phyloP scores from a whole-genome alignment of 495 filamentous ascomycete genomes.

The Lichina pygmaea region DNA sequence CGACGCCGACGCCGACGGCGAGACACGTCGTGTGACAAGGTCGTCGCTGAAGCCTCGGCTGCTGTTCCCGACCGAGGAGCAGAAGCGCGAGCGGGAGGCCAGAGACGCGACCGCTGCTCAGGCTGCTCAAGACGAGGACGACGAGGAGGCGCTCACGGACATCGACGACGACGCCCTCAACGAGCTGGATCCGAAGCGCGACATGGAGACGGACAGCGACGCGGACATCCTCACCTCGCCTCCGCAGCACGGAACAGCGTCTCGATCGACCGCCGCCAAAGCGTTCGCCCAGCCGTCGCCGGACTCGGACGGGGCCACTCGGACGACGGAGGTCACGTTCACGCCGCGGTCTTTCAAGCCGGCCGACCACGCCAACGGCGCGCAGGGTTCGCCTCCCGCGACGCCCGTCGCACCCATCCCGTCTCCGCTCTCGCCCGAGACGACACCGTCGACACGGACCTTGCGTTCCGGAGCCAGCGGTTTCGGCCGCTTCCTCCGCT shows the following conservation, averaged over 20 bases:
- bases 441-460: not conserved
- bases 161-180: conserved; percentile 18
- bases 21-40: conserved; percentile 32
- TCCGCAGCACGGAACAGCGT: too few relatives aligned
- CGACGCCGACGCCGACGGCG: conserved; percentile 17
- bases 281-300: not conserved
- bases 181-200: conserved; percentile 16
- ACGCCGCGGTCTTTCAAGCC: too few relatives aligned
- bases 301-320: not conserved
- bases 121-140: not conserved
- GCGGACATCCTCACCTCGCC: too few relatives aligned
- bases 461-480: too few relatives aligned
- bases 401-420: not conserved
- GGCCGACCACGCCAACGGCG: too few relatives aligned
- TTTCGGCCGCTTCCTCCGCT: too few relatives aligned
- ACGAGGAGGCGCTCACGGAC: conserved; percentile 20
- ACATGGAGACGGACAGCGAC: conserved; percentile 19
- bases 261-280: not conserved
- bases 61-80: conserved; percentile 38
- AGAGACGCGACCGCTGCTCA: conserved; percentile 11
- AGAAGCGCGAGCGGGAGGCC: conserved; percentile 9
- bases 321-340: not conserved
- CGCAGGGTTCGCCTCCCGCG: not conserved
- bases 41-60: conserved; percentile 59
- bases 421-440: not conserved